phyloP scores from a whole-genome alignment of 192 early-diverging fungal genomes.

The Gonapodya sp. region DNA sequence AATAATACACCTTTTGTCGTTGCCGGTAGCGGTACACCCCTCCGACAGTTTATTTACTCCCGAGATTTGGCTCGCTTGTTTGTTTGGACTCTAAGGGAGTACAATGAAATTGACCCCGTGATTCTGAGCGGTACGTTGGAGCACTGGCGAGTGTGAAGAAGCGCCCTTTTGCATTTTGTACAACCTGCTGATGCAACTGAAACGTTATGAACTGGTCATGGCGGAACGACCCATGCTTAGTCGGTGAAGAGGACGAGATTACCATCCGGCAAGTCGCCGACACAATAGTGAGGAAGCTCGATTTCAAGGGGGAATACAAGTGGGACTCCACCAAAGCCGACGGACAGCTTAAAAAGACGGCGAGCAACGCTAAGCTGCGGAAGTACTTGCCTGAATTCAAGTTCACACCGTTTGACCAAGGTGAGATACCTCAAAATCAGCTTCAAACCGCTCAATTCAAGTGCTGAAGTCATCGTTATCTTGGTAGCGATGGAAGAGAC shows the following conservation, averaged over 20 bases:
- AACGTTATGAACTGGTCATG: too few relatives aligned
- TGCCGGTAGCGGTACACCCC: conserved; percentile 62
- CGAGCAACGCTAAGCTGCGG: conserved; percentile 65
- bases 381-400: conserved; percentile 61
- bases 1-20: conserved; percentile 65
- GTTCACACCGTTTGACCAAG: conserved; percentile 62
- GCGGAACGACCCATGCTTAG: too few relatives aligned
- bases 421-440: neutral
- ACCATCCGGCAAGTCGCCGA: conserved; percentile 69
- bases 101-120: conserved; percentile 66
- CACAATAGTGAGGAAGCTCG: conserved; percentile 58
- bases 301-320: conserved; percentile 50
- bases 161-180: conserved; percentile 8
- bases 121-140: conserved; percentile 75
- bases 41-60: conserved; percentile 77
- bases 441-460: neutral
- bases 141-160: conserved; percentile 13
- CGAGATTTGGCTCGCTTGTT: conserved; percentile 69
- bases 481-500: conserved; percentile 50
- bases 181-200: too few relatives aligned
- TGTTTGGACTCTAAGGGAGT: conserved; percentile 72
- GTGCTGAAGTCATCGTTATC: neutral
- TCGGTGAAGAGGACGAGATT: conserved; percentile 65
- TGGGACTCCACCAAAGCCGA: conserved; percentile 67
- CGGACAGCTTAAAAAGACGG: conserved; percentile 79